These are phyloP conservation scores for Hyphopichia khmerensis DNA, from an alignment of 1,139 yeast species.

Conservation along the genomic window DNA sequence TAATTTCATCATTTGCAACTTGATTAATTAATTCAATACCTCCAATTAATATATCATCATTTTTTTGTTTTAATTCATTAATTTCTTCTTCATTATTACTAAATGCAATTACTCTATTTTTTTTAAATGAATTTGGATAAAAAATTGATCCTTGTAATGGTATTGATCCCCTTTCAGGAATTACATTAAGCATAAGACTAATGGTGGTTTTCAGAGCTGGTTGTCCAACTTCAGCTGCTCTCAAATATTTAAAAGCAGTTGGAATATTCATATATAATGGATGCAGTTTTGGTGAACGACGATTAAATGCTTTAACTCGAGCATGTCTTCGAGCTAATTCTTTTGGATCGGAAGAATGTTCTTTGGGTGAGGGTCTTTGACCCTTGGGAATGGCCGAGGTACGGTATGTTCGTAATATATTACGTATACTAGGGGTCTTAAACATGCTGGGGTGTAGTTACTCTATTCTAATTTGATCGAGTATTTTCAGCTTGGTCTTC, in stretches of 20 bases:
- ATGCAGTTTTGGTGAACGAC: slow-evolving; percentile 46
- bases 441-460: no score
- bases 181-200: slow-evolving; percentile 62
- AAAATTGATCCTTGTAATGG: slow-evolving; percentile 72
- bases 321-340: slow-evolving; percentile 31
- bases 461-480: no score
- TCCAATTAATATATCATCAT: slow-evolving; percentile 44
- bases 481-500: no score
- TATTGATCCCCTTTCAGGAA: slow-evolving; percentile 77
- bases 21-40: slow-evolving; percentile 68
- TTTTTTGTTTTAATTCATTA: slow-evolving; percentile 50
- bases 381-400: slow-evolving; percentile 1
- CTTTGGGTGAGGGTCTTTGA: slow-evolving; percentile 3
- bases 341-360: slow-evolving; percentile 13
- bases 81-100: slow-evolving; percentile 56
- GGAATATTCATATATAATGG: slow-evolving; percentile 74
- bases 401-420: not conserved
- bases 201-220: slow-evolving; percentile 68
- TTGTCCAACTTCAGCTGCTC: slow-evolving; percentile 91
- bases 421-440: not conserved
- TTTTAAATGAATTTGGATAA: slow-evolving; percentile 74
- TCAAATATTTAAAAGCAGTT: slow-evolving; percentile 69
- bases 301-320: slow-evolving; percentile 35
- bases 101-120: slow-evolving; percentile 66
- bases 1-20: slow-evolving; percentile 54